Evolutionary conservation across 2,329 filamentous ascomycete genomes (phyloP), one percentile per base, ranked within the genome.

Genomic region (Penicillium italicum): DNA sequence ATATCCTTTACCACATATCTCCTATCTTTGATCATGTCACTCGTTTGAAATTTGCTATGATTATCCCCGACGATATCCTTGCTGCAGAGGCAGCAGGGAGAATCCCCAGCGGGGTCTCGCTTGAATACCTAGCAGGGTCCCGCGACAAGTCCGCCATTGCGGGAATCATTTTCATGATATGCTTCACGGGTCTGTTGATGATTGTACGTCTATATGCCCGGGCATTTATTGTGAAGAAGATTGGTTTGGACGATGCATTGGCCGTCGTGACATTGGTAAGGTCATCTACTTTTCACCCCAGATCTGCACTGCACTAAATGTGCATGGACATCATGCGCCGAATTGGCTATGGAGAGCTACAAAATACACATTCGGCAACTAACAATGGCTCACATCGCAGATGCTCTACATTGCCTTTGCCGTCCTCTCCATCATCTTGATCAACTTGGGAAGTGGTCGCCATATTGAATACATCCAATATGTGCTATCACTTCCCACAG

Each of bases 241-340:
- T 79, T 33, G 71, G 74, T 0, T 34, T 72, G 4, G 80, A 82
- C 46, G 80, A 83, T 70, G 77, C 72, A 59, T 65, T 81, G 43
- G 79, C 80, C 62, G 68, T 80, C 22, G 46, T 69, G 28, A 76
- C 78, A 3, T 67, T 80, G 68, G 80, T 82, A 66, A 55, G 68
- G 16, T 63, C 43, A 26, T 28, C 20, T 36, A 24, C 44, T 52
- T 42, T 52, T 14, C 46, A 37, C 36, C 28, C 52, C 48, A 30
- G 48, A 38, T 47, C 38, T 51, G 43, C 51, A 55, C 33, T 42
- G 36, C 47, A 44, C 46, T 49, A 48, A 18, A 42, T n/a, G 24
- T n/a, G 31, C 49, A 52, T 11, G 31, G 22, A 16, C 11, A 30
- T 5, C 6, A 36, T n/a, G 9, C 33, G 11, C 24, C 24, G 5